Evolutionary conservation across 1,284 basidiomycete genomes (phyloP), one percentile per base, ranked within the genome.

Genomic region (Naganishia sp.): DNA sequence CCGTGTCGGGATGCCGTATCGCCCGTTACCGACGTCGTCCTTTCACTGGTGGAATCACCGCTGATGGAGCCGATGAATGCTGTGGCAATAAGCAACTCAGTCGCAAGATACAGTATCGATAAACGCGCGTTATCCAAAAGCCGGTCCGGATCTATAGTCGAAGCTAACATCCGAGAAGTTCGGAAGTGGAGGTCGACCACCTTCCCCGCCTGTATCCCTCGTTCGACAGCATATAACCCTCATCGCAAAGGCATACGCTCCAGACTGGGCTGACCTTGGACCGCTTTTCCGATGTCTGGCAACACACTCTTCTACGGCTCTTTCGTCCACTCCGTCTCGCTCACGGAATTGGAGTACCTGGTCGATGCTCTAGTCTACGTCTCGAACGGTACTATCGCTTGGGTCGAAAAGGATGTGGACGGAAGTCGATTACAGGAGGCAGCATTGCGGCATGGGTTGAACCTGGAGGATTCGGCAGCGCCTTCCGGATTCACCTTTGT

Each of bases 311-410:
- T 86, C 81, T 84, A 88, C 71, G 89, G 89, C 41, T 80, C 86
- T 9, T 76, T 90, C 66, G 81, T 92, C 70, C 88, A 86, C 73
- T 87, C 90, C 0, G 72, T 81, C n/a, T 83, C 82, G 11, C 81
- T 86, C 15, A 82, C 81, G 0, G 70, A 80, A 53, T 86, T 87
- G 72, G 80, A 83, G 63, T 83, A 85, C 45, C 79, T 85, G 41
- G 83, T 86, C 1, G 77, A 78, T 28, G 85, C 85, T 67, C 80
- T 92, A 25, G 74, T 94, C 21, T 84, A 82, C 21, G 85, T 93
- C 25, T 81, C 79, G 54, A 73, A 81, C 0, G 90, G 90, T 2
- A 79, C 83, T 53, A 88, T 92, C 52, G 83, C 84, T 32, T 91
- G 88, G 86, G 77, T 90, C 56, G 84, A 85, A 57, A 76, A 83